Percentiles rank a stretch among this genome's conserved stretches.
phyloP scores from a whole-genome alignment of 2,329 filamentous ascomycete genomes.

The Exophiala phaeomuriformis region DNA sequence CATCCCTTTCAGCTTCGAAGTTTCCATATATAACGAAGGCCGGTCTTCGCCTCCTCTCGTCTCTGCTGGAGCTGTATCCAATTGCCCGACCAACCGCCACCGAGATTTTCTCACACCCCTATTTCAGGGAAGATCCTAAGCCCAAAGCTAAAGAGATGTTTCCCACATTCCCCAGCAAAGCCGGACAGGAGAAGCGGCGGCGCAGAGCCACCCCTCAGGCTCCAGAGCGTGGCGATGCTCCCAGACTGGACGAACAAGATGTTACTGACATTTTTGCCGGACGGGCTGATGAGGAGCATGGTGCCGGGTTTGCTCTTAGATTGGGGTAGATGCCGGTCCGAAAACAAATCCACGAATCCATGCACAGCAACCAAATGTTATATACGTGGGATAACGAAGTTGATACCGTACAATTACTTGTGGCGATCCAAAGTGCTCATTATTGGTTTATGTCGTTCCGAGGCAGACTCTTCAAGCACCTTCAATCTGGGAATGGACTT shows the following conservation, averaged over 20 bases:
- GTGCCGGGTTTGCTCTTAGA: slow-evolving; percentile 57
- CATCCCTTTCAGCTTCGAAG: slow-evolving; percentile 43
- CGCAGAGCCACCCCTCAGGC: slow-evolving; percentile 71
- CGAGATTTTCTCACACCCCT: slow-evolving; percentile 69
- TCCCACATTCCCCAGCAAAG: slow-evolving; percentile 92
- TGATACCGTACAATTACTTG: no score
- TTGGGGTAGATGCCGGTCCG: slow-evolving; percentile 40
- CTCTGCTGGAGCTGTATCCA: slow-evolving; percentile 69
- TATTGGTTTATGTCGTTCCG: no score
- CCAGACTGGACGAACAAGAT: slow-evolving; percentile 48
- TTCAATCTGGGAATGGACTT: no score
- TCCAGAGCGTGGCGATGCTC: slow-evolving; percentile 66
- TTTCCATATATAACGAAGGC: slow-evolving; percentile 76
- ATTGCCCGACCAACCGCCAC: slow-evolving; percentile 60
- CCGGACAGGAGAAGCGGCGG: slow-evolving; percentile 76
- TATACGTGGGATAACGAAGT: no score
- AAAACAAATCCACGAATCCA: no score
- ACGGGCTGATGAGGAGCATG: slow-evolving; percentile 18
- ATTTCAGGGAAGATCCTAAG: slow-evolving; percentile 82
- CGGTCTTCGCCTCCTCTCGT: slow-evolving; percentile 61
- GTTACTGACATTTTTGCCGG: slow-evolving; percentile 61
- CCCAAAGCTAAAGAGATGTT: slow-evolving; percentile 90
- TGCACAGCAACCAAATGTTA: no score
- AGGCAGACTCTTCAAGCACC: no score
- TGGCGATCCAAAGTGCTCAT: no score